Evolutionary conservation across 306 rosid species (phyloP).

Genomic region (Carpinus viminea): DNA sequence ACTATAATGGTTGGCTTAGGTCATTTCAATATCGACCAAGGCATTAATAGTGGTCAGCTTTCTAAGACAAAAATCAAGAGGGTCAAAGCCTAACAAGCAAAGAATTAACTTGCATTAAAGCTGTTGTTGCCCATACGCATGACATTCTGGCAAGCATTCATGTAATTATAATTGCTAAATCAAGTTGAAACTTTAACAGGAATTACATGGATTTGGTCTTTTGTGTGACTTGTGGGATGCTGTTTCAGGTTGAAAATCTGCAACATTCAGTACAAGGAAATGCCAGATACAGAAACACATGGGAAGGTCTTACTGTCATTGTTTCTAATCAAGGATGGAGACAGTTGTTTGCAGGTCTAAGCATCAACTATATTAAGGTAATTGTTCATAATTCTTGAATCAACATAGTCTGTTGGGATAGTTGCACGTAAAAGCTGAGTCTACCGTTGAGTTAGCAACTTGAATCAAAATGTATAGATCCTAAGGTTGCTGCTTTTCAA

Average conservation of each 20-base stretch:
- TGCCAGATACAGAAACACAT: slow-evolving; percentile 58
- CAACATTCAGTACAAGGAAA: slow-evolving; percentile 49
- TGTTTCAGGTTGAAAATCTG: slow-evolving; percentile 67
- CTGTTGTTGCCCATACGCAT: background rate
- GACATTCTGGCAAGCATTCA: background rate
- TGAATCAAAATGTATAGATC: too few species aligned
- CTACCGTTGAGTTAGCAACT: too few species aligned
- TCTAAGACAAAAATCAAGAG: too few species aligned
- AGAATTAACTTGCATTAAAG: background rate
- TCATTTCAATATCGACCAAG: too few species aligned
- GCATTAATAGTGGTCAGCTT: too few species aligned
- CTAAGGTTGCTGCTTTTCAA: background rate
- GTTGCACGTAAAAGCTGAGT: too few species aligned
- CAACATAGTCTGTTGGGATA: background rate
- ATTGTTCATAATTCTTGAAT: slow-evolving; percentile 26
- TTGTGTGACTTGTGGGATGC: slow-evolving; percentile 26
- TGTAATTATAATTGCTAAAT: slow-evolving; percentile 1
- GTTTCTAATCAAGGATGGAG: slow-evolving; percentile 81
- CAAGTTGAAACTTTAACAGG: background rate
- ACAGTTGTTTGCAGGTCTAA: slow-evolving; percentile 89
- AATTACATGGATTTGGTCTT: slow-evolving; percentile 17
- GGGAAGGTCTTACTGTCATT: slow-evolving; percentile 63
- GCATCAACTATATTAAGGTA: slow-evolving; percentile 95
- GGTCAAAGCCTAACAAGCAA: background rate
- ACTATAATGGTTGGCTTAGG: background rate